These are phyloP conservation scores for Priceomyces castillae DNA, from an alignment of 805 yeast species.

Conservation along the genomic window DNA sequence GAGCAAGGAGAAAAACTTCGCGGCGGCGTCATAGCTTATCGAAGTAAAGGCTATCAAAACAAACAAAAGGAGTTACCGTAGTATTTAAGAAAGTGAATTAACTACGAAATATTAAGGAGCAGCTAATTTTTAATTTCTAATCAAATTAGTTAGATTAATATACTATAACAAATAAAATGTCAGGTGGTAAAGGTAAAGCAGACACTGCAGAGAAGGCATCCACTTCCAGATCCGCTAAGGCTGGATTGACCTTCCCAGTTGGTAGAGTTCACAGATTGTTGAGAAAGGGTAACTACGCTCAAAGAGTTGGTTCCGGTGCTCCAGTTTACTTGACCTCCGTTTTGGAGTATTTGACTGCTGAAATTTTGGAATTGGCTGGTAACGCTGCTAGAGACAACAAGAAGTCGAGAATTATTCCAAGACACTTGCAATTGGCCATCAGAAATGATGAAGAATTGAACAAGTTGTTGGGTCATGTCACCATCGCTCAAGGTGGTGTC, in stretches of 20 bases:
- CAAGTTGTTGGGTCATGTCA: constrained; percentile 87
- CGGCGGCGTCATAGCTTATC: constrained; percentile 1
- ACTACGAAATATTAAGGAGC: neutral
- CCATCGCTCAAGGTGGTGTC: constrained; percentile 99
- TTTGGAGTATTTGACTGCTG: constrained; percentile 95
- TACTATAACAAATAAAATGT: constrained; percentile 47
- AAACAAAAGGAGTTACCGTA: neutral
- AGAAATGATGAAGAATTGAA: constrained; percentile 98
- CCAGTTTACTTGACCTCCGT: constrained; percentile 98
- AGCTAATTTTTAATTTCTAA: neutral
- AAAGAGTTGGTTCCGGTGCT: constrained; percentile 99
- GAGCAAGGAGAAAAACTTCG: constrained; percentile 2
- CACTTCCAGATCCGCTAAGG: constrained; percentile 97
- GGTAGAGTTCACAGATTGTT: constrained; percentile 98
- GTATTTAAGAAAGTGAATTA: constrained; percentile 3
- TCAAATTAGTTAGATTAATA: constrained; percentile 3
- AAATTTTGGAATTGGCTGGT: constrained; percentile 97
- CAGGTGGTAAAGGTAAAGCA: constrained; percentile 90
- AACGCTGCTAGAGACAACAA: constrained; percentile 99
- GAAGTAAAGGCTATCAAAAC: constrained; percentile 2
- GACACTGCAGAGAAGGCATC: constrained; percentile 93
- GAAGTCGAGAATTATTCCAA: constrained; percentile 98
- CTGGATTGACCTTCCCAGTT: constrained; percentile 98
- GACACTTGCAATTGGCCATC: constrained; percentile 97
- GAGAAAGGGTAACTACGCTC: constrained; percentile 97